Evolutionary conservation across 495 filamentous ascomycete species (phyloP), one percentile per base, ranked within the genome.

Genomic region (Podospora australis): DNA sequence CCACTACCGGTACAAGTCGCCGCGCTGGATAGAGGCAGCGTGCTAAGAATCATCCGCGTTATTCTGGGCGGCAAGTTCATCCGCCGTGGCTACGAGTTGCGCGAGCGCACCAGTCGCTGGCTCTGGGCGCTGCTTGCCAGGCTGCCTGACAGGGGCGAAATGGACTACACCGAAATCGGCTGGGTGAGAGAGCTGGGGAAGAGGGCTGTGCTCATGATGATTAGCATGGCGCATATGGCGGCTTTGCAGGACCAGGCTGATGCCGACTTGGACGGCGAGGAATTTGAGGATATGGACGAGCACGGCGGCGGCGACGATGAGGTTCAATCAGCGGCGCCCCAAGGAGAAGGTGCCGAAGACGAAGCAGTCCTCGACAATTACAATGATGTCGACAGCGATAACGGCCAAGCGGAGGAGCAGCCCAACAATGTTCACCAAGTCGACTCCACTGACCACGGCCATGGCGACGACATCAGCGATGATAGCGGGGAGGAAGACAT

Each of bases 1-100:
- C 88, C 88, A 6, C 64, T 74, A 13, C 83, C 84, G 9, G 78
- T 71, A 0, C 86, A 89, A 56, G 56, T 91, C 14, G 82, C 81
- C 0, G 74, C 75, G 16, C 83, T 91, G 80, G 75, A 84, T 55
- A 77, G 77, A 47, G 70, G 69, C 3, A 73, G 69, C 48, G 76
- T 84, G 3, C 57, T 88, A 14, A 69, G 71, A 16, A 66, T 88
- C 22, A 50, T 86, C 10, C 60, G 71, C 13, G 48, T 70, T 9
- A 50, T 78, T 13, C 57, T 71, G 2, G 58, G 63, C 23, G 70
- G 70, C 41, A 71, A 69, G 38, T 69, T 74, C 41, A 56, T 84
- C 13, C 65, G 71, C 9, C 70, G 73, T 11, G 66, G 65, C 5
- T 50, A 68, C 26, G 57, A 71, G 34, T 60, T 83, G 23, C 62